A percentile compares a stretch with the other conserved stretches of the same genome.
Conservation (phyloP, 202 grass and related monocot species). For the Setaria italica region DNA sequence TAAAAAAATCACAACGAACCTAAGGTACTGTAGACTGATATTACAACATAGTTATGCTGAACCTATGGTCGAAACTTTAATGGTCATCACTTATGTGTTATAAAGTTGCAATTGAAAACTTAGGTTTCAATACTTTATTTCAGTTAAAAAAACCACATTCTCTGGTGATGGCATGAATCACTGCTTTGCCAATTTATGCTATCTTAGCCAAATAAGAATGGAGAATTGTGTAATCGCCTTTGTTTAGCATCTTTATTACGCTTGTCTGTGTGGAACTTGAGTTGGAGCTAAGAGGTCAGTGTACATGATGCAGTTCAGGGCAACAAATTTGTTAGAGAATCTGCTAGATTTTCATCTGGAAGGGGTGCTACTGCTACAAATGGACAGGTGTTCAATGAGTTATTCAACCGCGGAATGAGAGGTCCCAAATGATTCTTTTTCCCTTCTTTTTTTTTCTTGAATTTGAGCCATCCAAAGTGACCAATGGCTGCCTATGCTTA, state of each 20-base stretch:
- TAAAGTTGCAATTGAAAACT: slow-evolving; percentile 1
- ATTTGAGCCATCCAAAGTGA: not conserved
- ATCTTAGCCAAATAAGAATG: slow-evolving; percentile 2
- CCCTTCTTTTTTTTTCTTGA: not conserved
- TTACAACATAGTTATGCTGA: not conserved
- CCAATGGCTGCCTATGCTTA: not conserved
- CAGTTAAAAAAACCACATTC: not conserved
- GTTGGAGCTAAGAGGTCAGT: slow-evolving; percentile 1
- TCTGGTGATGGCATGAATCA: not conserved
- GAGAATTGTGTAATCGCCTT: not conserved
- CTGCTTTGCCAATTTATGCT: not conserved
- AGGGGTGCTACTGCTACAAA: slow-evolving; percentile 52
- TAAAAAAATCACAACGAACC: not conserved
- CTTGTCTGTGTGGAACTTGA: slow-evolving; percentile 13
- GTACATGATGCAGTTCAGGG: slow-evolving; percentile 60
- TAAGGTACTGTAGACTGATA: not conserved
- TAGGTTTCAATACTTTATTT: too few relatives aligned
- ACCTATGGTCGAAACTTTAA: not conserved
- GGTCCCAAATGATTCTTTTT: slow-evolving; percentile 41
- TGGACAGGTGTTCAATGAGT: slow-evolving; percentile 59
- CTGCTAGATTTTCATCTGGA: slow-evolving; percentile 77
- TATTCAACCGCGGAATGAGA: slow-evolving; percentile 52
- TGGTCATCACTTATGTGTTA: not conserved
- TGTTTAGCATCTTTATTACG: slow-evolving; percentile 31
- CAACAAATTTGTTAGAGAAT: slow-evolving; percentile 80